Base-by-base conservation (phyloP, 2,329 filamentous ascomycete species). In the Hymenoscyphus albidus region DNA sequence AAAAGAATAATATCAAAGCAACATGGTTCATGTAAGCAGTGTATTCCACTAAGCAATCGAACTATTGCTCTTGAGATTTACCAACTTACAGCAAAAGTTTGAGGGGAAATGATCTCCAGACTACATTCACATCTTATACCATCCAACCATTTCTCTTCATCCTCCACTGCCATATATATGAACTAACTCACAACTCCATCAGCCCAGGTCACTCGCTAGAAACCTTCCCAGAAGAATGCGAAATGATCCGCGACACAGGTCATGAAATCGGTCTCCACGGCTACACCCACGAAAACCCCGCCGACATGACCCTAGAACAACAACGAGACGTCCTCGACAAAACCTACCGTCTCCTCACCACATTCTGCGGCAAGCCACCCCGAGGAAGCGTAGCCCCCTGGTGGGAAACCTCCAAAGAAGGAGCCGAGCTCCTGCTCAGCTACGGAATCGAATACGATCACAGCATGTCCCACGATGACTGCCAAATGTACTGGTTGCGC, bases 241-340 rank as follows among this genome's bases (percentile, higher is more conserved):
- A 78, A 62, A 78, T 81, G 76, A 79, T 90, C 7, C 82, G 84
- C 14, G 87, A 90, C 66, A 80, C 81, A 0, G 87, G 87, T 1
- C 87, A 89, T 71, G 87, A 90, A 72, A 73, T 84, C 65, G 87
- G 87, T 1, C 80, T 90, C 6, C 89, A 92, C 68, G 89, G 88
- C 4, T 92, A 92, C 76, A 86, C 83, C 0, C 89, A 92, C 71
- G 89, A 92, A 73, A 92, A 92, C 70, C 88, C 89, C 0, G 81
- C 80, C 0, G 72, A 87, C 64, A 91, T 92, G 88, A 89, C 82
- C 0, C 74, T 90, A 1, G 89, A 92, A 73, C 90, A 93, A 77
- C 90, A 93, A 75, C 83, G 83, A 14, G 88, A 90, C 64, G 87
- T 93, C 16, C 81, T 94, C 5, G 87, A 90, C 71, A 91, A 91